Evolutionary conservation across 352 stramenopile species (phyloP), one percentile per base, ranked within the genome.

Genomic region (Paralagenidium karlingii): DNA sequence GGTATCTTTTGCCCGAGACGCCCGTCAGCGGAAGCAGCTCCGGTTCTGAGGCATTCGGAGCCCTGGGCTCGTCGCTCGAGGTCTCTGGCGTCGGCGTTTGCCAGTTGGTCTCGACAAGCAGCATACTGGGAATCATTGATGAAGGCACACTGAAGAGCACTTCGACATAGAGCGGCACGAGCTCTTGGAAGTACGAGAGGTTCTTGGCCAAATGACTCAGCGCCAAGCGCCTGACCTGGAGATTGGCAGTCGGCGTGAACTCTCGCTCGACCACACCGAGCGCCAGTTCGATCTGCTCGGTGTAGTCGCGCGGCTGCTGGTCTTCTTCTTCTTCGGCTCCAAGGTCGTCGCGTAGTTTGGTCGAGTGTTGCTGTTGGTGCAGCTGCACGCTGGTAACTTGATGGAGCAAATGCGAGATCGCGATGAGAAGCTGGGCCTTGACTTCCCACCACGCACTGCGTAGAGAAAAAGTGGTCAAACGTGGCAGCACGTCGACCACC

Each of bases 361-460:
- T 34, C 29, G 37, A 38, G 7, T 34, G 24, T 9, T n/a, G n/a
- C n/a, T n/a, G n/a, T n/a, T n/a, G n/a, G n/a, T n/a, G n/a, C n/a
- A n/a, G n/a, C n/a, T n/a, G n/a, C n/a, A n/a, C n/a, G 4, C 22
- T 30, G 9, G 59, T 39, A 7, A 51, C 54, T 20, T 47, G 31
- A 11, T 64, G 40, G 38, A 92, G 58, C 36, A 87, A 69, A 15
- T 65, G 60, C 12, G 73, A 69, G 2, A 58, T 55, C 12, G 86
- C 64, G 41, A 87, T 60, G 12, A 89, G 34, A 19, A 90, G 50
- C 47, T 93, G 74, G 2, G 60, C 63, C 47, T 87, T 88, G 33
- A 93, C 75, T 34, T 93, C 80, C 80, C 80, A 91, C 79, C 79
- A 89, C 18, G 69, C 63, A 19, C 63, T 36, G 19, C 69, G 44